Conservation (phyloP, 148 eudicot genomes). For the Rhododendron ferrugineum region DNA sequence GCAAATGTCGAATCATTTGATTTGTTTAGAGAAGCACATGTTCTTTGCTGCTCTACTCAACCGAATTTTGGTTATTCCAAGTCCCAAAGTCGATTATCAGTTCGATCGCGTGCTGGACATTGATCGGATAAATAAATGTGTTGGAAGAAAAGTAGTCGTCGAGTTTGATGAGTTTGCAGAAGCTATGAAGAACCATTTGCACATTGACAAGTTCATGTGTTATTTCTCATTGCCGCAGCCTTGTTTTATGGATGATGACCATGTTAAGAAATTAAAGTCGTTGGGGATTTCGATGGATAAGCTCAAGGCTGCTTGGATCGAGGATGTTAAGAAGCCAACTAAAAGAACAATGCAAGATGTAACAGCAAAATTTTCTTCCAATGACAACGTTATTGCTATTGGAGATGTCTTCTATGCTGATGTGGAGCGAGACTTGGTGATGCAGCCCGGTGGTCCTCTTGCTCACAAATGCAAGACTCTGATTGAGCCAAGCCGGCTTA, state of each 20-base stretch:
- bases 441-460: conserved; percentile 97
- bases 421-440: conserved; percentile 83
- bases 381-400: conserved; percentile 78
- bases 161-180: conserved; percentile 75
- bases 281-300: conserved; percentile 68
- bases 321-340: conserved; percentile 74
- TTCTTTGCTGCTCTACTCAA: conserved; percentile 82
- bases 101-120: conserved; percentile 65
- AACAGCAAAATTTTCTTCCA: conserved; percentile 53
- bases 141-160: conserved; percentile 79
- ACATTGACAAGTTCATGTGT: conserved; percentile 73
- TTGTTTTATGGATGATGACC: conserved; percentile 82
- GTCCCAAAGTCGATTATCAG: conserved; percentile 79
- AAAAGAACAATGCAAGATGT: conserved; percentile 61
- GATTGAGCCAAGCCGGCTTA: conserved; percentile 86
- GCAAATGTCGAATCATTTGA: conserved; percentile 94
- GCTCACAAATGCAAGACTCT: conserved; percentile 83
- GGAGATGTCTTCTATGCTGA: conserved; percentile 95
- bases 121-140: conserved; percentile 77
- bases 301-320: conserved; percentile 79
- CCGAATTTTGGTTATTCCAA: conserved; percentile 77
- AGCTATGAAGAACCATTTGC: conserved; percentile 57
- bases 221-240: conserved; percentile 64
- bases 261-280: conserved; percentile 78
- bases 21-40: conserved; percentile 97